These are phyloP conservation scores for Gamsiella multidivaricata DNA, from an alignment of 192 early-diverging fungal species.

Conservation along the genomic window DNA sequence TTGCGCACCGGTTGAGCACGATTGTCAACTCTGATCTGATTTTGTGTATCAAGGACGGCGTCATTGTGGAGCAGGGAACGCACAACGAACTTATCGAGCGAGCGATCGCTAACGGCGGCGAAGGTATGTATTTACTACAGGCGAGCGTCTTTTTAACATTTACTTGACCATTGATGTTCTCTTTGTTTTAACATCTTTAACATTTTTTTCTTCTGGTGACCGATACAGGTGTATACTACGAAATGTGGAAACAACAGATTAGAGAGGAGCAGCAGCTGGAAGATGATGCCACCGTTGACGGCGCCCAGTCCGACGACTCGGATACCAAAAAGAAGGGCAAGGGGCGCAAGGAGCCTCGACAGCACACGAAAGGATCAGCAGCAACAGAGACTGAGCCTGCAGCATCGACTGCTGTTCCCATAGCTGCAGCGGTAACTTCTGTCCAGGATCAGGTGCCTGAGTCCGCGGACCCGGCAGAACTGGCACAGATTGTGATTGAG, in stretches of 20 bases:
- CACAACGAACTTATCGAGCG: conserved; percentile 78
- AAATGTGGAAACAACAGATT: conserved; percentile 94
- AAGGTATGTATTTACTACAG: conserved; percentile 35
- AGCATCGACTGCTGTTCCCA: too few species aligned
- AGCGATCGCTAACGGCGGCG: conserved; percentile 46
- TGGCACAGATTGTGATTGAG: conserved; percentile 21
- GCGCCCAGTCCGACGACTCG: conserved; percentile 20
- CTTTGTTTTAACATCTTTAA: background rate
- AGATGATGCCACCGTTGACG: conserved; percentile 32
- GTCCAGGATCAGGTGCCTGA: background rate
- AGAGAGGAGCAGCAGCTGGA: conserved; percentile 66
- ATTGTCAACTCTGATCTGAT: conserved; percentile 89
- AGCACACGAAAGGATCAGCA: too few species aligned
- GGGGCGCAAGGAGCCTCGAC: conserved; percentile 18
- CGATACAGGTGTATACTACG: conserved; percentile 77
- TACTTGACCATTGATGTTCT: conserved; percentile 1
- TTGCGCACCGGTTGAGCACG: conserved; percentile 89
- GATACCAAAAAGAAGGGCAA: conserved; percentile 26
- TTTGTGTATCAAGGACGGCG: conserved; percentile 82
- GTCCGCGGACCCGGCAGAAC: conserved; percentile 10
- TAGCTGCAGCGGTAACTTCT: too few species aligned
- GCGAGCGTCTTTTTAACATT: background rate
- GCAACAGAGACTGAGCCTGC: too few species aligned
- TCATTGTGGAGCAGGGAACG: conserved; percentile 84
- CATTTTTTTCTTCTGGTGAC: conserved; percentile 4